Conservation (phyloP, 116 monocot genomes). For the Papilionanthe hybrid region DNA sequence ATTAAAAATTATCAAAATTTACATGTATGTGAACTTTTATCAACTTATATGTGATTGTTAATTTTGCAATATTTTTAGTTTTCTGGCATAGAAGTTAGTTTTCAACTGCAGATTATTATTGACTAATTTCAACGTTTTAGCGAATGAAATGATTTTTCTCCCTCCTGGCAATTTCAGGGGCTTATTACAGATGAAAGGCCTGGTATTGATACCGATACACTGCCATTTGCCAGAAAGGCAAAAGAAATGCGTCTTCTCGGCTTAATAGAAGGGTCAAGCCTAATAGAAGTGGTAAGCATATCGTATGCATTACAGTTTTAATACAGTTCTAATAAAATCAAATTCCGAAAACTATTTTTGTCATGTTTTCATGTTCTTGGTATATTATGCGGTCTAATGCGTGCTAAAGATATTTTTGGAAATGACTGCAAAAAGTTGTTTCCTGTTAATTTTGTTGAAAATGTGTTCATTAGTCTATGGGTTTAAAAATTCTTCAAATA, state of each 20-base stretch:
- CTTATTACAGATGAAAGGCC: constrained; percentile 73
- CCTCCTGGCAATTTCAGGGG: constrained; percentile 46
- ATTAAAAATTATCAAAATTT: background rate
- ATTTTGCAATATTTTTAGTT: background rate
- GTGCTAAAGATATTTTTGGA: background rate
- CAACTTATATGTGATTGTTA: background rate
- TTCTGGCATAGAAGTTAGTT: background rate
- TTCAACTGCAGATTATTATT: background rate
- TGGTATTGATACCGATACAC: constrained; percentile 60
- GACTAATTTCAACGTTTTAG: background rate
- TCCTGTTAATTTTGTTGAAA: background rate
- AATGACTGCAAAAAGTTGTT: constrained; percentile 5
- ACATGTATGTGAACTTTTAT: background rate
- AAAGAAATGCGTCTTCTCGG: constrained; percentile 61
- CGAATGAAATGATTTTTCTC: constrained; percentile 5
- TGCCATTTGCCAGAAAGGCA: constrained; percentile 81
- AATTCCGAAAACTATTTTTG: background rate
- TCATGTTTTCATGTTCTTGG: background rate
- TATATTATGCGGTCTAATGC: background rate
- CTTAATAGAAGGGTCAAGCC: constrained; percentile 77
- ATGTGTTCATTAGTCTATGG: background rate
- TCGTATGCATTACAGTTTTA: background rate
- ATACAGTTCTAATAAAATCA: background rate
- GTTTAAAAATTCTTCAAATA: background rate
- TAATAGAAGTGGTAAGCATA: constrained; percentile 87